Conservation (phyloP, 1,284 basidiomycete species). For the Ustilago sp. region DNA sequence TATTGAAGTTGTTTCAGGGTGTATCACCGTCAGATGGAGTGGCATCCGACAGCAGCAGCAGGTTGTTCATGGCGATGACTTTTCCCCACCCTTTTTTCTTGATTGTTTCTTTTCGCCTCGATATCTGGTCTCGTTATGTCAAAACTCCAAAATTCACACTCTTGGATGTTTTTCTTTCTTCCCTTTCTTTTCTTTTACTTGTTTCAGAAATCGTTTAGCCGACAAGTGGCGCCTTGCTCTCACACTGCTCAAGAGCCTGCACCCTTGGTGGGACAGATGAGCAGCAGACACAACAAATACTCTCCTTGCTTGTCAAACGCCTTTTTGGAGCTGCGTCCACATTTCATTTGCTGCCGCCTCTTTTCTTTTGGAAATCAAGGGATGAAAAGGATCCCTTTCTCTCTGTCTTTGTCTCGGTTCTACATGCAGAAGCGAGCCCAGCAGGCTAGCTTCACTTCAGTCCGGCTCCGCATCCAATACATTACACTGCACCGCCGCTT, state of each 20-base stretch:
- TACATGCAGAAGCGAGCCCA: neutral
- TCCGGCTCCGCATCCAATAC: constrained; percentile 2
- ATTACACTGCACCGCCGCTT: neutral
- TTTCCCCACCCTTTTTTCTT: constrained; percentile 1
- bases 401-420: neutral
- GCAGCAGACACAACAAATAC: neutral
- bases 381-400: neutral
- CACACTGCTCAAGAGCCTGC: neutral
- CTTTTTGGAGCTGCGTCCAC: neutral
- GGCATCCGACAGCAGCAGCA: neutral
- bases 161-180: neutral
- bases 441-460: neutral
- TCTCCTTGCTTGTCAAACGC: neutral
- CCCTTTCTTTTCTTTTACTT: neutral
- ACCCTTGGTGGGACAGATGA: neutral
- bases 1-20: neutral
- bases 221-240: neutral
- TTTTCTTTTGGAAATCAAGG: neutral
- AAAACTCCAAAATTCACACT: neutral
- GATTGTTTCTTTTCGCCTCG: neutral
- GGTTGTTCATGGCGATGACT: neutral
- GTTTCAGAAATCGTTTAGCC: neutral
- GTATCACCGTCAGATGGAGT: neutral
- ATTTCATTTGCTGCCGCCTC: neutral
- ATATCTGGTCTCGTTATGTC: neutral